phyloP scores from a whole-genome alignment of 371 early-diverging fungal species.

The Blakeslea trispora region DNA sequence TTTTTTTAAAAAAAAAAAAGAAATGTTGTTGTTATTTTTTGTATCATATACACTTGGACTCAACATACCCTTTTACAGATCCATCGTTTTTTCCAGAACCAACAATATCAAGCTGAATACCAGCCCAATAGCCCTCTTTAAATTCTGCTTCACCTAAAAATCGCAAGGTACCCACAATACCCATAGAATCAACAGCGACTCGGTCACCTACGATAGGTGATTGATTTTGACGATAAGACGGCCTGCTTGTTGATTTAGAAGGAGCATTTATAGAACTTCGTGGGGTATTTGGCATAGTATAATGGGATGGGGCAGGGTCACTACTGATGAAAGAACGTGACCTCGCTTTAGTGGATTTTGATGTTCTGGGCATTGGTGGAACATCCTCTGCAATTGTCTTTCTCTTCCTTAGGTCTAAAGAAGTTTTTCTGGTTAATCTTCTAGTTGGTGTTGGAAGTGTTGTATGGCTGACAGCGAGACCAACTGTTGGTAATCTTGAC shows the following conservation, averaged over 20 bases:
- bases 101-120: slow-evolving; percentile 67
- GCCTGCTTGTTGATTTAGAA: slow-evolving; percentile 4
- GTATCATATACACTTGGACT: neutral
- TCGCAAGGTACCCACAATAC: slow-evolving; percentile 70
- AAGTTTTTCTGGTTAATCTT: slow-evolving; percentile 19
- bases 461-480: slow-evolving; percentile 6
- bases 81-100: slow-evolving; percentile 82
- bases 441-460: slow-evolving; percentile 10
- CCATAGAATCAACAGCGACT: slow-evolving; percentile 73
- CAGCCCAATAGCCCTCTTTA: slow-evolving; percentile 79
- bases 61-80: slow-evolving; percentile 60
- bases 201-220: slow-evolving; percentile 52
- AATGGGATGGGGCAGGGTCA: neutral
- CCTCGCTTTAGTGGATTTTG: slow-evolving; percentile 22
- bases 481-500: slow-evolving; percentile 29
- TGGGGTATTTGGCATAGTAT: slow-evolving; percentile 8
- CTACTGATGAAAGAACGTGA: slow-evolving; percentile 19
- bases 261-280: slow-evolving; percentile 8
- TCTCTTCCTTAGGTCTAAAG: slow-evolving; percentile 22
- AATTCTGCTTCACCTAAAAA: slow-evolving; percentile 74
- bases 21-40: neutral
- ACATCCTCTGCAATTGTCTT: slow-evolving; percentile 24
- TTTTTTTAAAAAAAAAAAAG: no score
- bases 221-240: neutral
- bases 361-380: slow-evolving; percentile 20